A percentile compares a stretch with the other conserved stretches of the same genome.
Conservation (phyloP, 2,329 filamentous ascomycete species). For the Peltaster fructicola region DNA sequence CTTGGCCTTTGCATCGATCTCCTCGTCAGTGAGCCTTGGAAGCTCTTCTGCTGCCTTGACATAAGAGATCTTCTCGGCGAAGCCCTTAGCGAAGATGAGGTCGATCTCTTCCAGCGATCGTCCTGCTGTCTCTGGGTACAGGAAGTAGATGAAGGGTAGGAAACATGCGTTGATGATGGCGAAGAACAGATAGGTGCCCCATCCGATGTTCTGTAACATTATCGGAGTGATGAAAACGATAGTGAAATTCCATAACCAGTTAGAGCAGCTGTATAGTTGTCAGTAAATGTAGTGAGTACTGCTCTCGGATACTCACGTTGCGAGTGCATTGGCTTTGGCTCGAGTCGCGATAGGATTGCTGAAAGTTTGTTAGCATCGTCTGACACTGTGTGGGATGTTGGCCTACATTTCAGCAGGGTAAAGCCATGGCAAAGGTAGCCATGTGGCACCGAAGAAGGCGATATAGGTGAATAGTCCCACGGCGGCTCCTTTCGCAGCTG, state of each 20-base stretch:
- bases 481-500: conserved; percentile 22
- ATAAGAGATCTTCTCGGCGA: conserved; percentile 16
- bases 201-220: conserved; percentile 19
- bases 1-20: conserved; percentile 17
- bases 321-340: conserved; percentile 36
- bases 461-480: conserved; percentile 53
- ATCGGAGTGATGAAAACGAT: conserved; percentile 22
- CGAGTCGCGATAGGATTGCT: conserved; percentile 37
- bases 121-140: conserved; percentile 27
- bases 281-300: no score
- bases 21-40: conserved; percentile 17
- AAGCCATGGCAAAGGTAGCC: conserved; percentile 10
- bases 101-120: conserved; percentile 14
- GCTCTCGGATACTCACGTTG: no score
- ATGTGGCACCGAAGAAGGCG: conserved; percentile 44
- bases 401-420: conserved; percentile 11
- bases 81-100: conserved; percentile 11
- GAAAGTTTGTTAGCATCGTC: no score
- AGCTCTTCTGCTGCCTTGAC: conserved; percentile 21
- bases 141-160: conserved; percentile 41
- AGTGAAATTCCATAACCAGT: conserved; percentile 34
- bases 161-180: conserved; percentile 33
- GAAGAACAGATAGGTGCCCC: conserved; percentile 26
- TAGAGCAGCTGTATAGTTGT: background rate
- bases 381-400: no score